Base-by-base conservation (phyloP, 257 asterid genomes). In the Solanum phureja region DNA sequence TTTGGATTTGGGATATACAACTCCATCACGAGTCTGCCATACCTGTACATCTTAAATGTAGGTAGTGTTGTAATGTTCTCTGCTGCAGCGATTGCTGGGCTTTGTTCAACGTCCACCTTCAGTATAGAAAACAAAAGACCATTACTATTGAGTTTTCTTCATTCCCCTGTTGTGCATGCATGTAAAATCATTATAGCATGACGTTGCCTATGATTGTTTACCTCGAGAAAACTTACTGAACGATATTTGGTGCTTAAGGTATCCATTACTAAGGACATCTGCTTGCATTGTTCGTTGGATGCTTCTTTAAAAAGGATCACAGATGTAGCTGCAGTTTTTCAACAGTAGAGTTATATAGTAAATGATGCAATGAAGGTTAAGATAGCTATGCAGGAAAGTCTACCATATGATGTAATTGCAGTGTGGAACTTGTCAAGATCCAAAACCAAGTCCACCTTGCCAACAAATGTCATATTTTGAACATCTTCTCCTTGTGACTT, bases 181-280 rank as follows among this genome's bases (percentile, higher is more conserved):
- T 49, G 60, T 49, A 49, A 49, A 49, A 49, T 14, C 21, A 49
- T 49, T 16, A 16, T 52, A 46, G 49, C 75, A 69, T 4, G 24
- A 3, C 10, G 4, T 23, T 11, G 75, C 46, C 6, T 75, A 21
- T 87, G 76, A 68, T 58, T 21, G 66, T 87, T 27, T 91, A 95
- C 99, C 99, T 94, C 95, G 90, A 95, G 94, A 90, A 97, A 95
- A 86, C 91, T 97, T 82, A 97, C 86, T 13, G 94, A 90, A 6
- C 98, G 98, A 86, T 94, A 97, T 79, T 92, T 91, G 77, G 89
- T 69, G 93, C 99, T 92, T 60, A 97, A 88, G 31, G 93, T 88
- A 89, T 94, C 95, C 89, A 96, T 79, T 87, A 96, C 90, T 18
- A 94, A 91, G 86, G 98, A 94, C 76, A 96, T 92, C 89, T 88